These are phyloP conservation scores for Hymenoscyphus scutula DNA, from an alignment of 2,329 filamentous ascomycete species.

Conservation along the genomic window DNA sequence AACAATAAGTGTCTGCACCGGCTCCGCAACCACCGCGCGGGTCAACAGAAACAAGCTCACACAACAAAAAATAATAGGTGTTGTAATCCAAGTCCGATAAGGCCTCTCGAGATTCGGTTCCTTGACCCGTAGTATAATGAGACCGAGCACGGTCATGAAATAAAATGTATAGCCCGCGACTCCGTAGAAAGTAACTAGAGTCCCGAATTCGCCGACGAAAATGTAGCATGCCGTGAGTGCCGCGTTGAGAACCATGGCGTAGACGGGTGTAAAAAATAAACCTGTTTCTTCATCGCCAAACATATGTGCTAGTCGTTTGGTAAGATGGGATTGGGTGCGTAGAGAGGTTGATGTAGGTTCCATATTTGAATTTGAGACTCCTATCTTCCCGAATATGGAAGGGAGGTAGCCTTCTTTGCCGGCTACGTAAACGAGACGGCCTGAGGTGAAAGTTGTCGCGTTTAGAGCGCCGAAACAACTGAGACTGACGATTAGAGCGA, in stretches of 20 bases:
- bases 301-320: constrained; percentile 56
- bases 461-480: constrained; percentile 95
- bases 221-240: constrained; percentile 74
- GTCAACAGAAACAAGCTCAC: constrained; percentile 90
- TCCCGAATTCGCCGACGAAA: constrained; percentile 83
- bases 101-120: constrained; percentile 87
- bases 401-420: constrained; percentile 95
- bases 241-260: constrained; percentile 82
- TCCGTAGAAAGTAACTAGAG: constrained; percentile 93
- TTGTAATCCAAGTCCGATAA: constrained; percentile 95
- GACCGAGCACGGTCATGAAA: constrained; percentile 88
- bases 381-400: constrained; percentile 76
- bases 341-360: constrained; percentile 43
- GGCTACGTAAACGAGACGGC: constrained; percentile 87
- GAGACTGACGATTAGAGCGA: constrained; percentile 85
- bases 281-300: constrained; percentile 75
- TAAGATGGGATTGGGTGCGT: constrained; percentile 54
- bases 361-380: constrained; percentile 51
- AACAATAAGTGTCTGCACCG: constrained; percentile 84
- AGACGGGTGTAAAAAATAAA: constrained; percentile 91
- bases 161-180: constrained; percentile 98
- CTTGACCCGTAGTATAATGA: constrained; percentile 83
- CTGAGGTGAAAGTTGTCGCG: constrained; percentile 89
- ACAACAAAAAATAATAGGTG: constrained; percentile 97
- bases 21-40: constrained; percentile 85